Percentiles rank a stretch among this genome's conserved stretches.
Conservation (phyloP, 129 eudicot species). For the Saposhnikovia divaricata region DNA sequence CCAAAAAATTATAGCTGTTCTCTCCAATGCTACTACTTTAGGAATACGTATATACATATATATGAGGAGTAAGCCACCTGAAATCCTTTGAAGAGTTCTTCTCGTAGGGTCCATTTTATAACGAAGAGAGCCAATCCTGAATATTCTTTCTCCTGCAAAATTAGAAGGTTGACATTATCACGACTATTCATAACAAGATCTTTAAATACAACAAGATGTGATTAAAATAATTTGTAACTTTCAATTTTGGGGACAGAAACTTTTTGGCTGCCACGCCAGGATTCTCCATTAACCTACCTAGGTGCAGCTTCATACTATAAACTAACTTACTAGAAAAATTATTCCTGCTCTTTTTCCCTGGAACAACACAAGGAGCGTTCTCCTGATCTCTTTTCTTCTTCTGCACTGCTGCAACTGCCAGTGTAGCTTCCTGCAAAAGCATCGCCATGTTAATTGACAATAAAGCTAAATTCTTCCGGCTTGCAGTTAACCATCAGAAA, state of each 20-base stretch:
- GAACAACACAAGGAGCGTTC: slow-evolving; percentile 23
- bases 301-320: slow-evolving; percentile 29
- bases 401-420: slow-evolving; percentile 76
- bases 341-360: slow-evolving; percentile 33
- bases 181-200: background rate
- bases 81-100: slow-evolving; percentile 77
- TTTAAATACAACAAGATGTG: slow-evolving; percentile 8
- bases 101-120: slow-evolving; percentile 84
- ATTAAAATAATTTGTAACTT: slow-evolving; percentile 10
- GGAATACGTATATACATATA: slow-evolving; percentile 7
- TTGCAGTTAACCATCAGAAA: background rate
- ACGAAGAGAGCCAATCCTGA: slow-evolving; percentile 70
- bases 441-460: background rate
- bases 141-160: slow-evolving; percentile 73
- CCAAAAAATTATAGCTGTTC: background rate
- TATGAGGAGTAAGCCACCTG: slow-evolving; percentile 48
- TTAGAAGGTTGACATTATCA: background rate
- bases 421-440: slow-evolving; percentile 68
- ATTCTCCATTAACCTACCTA: slow-evolving; percentile 37
- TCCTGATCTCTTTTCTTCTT: slow-evolving; percentile 49
- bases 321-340: slow-evolving; percentile 52
- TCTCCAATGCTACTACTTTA: background rate
- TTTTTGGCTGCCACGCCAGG: slow-evolving; percentile 36
- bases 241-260: background rate
- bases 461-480: background rate